Conservation (phyloP, 805 yeast species). For the Monosporozyma aquatica region DNA sequence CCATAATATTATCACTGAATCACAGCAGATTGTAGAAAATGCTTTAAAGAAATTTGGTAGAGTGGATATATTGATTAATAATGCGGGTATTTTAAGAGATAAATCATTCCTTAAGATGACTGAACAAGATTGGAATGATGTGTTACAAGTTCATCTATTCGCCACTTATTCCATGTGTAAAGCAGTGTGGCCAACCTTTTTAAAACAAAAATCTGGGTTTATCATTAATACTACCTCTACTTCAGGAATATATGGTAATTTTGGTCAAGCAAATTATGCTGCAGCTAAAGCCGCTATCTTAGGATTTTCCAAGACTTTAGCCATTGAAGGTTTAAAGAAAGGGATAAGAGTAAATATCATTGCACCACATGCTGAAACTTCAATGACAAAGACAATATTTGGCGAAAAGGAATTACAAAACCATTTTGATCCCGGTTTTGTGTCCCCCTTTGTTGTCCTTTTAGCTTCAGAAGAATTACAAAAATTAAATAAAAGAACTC, state of each 20-base stretch:
- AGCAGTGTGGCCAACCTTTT: slow-evolving; percentile 87
- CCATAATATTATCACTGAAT: slow-evolving; percentile 71
- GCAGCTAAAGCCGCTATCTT: slow-evolving; percentile 86
- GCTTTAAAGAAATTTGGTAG: slow-evolving; percentile 72
- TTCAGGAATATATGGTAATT: slow-evolving; percentile 94
- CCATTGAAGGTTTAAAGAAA: slow-evolving; percentile 78
- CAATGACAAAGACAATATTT: slow-evolving; percentile 88
- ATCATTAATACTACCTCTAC: slow-evolving; percentile 89
- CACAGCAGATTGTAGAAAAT: slow-evolving; percentile 65
- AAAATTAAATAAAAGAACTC: slow-evolving; percentile 23
- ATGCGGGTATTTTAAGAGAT: slow-evolving; percentile 93
- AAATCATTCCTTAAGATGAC: slow-evolving; percentile 78
- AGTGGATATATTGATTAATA: slow-evolving; percentile 78
- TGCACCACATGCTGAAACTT: slow-evolving; percentile 98
- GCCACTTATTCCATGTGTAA: slow-evolving; percentile 78
- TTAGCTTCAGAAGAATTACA: slow-evolving; percentile 68
- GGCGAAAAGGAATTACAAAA: slow-evolving; percentile 62
- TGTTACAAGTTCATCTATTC: slow-evolving; percentile 68
- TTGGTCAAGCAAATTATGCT: slow-evolving; percentile 94
- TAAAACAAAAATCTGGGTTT: slow-evolving; percentile 63
- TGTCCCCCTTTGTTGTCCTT: slow-evolving; percentile 80
- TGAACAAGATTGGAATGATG: slow-evolving; percentile 73
- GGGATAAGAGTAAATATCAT: slow-evolving; percentile 71
- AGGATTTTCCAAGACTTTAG: slow-evolving; percentile 77
- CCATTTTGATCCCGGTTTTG: slow-evolving; percentile 77